Percentiles rank a stretch among this genome's conserved stretches.
Conservation (phyloP, 2,329 filamentous ascomycete species). For the Botrytis pseudocinerea region DNA sequence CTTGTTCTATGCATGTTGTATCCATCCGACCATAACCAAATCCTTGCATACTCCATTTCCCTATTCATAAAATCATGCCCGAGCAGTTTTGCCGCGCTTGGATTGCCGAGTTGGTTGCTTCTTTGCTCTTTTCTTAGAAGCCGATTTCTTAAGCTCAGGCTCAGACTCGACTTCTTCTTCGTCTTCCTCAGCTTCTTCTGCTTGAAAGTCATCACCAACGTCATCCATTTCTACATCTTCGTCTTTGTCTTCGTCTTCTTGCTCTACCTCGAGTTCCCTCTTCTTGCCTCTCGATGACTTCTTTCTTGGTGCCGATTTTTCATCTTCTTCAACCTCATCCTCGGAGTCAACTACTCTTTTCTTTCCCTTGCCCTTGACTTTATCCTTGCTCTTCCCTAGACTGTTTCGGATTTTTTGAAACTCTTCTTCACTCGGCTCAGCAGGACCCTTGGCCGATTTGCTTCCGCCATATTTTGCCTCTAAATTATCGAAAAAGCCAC, state of each 20-base stretch:
- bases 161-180: conserved; percentile 10
- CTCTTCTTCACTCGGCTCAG: conserved; percentile 59
- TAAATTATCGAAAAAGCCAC: conserved; percentile 66
- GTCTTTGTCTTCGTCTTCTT: conserved; percentile 1
- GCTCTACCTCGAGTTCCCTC: conserved; percentile 5
- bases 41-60: conserved; percentile 13
- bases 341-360: conserved; percentile 19
- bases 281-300: conserved; percentile 10
- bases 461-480: conserved; percentile 73
- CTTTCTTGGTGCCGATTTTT: conserved; percentile 6
- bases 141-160: background rate
- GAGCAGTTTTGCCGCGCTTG: conserved; percentile 6
- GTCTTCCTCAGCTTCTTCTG: conserved; percentile 13
- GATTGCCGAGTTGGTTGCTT: conserved; percentile 6
- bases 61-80: conserved; percentile 10
- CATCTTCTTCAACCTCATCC: conserved; percentile 20
- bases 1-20: conserved; percentile 7
- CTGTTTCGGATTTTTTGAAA: conserved; percentile 46
- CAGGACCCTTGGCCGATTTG: conserved; percentile 59
- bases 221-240: conserved; percentile 13
- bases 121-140: conserved; percentile 1
- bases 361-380: conserved; percentile 37
- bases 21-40: conserved; percentile 14
- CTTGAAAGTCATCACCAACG: background rate
- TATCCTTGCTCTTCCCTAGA: conserved; percentile 1